Conservation (phyloP, 1,284 basidiomycete species). For the Naganishia albida region DNA sequence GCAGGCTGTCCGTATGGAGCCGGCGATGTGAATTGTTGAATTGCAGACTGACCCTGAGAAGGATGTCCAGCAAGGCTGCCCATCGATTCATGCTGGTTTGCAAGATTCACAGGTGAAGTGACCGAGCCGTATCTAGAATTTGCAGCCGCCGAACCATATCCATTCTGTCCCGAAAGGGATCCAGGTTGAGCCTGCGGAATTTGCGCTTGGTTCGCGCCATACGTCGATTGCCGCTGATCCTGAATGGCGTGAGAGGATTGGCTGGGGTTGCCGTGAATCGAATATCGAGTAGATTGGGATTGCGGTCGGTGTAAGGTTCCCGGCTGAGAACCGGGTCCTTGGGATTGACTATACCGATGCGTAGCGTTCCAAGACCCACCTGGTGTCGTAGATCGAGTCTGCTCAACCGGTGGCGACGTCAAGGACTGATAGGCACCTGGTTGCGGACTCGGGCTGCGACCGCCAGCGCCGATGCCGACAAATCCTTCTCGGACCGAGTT, state of each 20-base stretch:
- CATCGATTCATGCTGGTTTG: conserved; percentile 14
- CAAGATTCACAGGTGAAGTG: conserved; percentile 7
- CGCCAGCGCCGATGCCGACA: conserved; percentile 73
- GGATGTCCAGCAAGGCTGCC: conserved; percentile 11
- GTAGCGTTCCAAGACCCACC: conserved; percentile 27
- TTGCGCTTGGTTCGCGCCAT: background rate
- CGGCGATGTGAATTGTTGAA: conserved; percentile 20
- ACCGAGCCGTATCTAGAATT: conserved; percentile 14
- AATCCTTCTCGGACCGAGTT: conserved; percentile 62
- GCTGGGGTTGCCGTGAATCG: conserved; percentile 17
- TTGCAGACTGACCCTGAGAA: background rate
- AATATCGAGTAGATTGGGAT: conserved; percentile 24
- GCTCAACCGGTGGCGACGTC: conserved; percentile 6
- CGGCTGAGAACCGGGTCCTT: conserved; percentile 40
- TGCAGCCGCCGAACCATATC: conserved; percentile 6
- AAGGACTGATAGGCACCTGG: conserved; percentile 47
- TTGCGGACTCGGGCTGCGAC: conserved; percentile 65
- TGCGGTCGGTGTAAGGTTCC: conserved; percentile 43
- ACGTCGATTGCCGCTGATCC: conserved; percentile 11
- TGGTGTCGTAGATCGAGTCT: conserved; percentile 10
- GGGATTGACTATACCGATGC: conserved; percentile 30
- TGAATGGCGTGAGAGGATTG: background rate
- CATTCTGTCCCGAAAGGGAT: background rate
- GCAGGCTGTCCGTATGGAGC: conserved; percentile 19
- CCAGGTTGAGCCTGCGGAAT: background rate